Evolutionary conservation across 208 protist genomes (phyloP).

Genomic region (Leishmania tarentolae): DNA sequence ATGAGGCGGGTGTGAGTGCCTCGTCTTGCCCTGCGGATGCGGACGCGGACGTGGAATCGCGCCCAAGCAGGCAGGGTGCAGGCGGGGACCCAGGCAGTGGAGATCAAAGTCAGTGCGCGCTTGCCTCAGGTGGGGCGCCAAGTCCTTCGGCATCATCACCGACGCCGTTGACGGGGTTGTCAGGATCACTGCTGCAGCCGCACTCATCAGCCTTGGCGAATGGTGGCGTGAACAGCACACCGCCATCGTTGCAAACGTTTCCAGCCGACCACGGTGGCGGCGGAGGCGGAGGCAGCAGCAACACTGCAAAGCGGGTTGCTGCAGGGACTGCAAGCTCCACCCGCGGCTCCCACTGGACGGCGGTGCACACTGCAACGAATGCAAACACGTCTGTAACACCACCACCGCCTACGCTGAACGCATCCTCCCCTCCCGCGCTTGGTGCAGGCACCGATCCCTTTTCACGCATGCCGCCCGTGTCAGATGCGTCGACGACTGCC

Average conservation of each 20-base stretch:
- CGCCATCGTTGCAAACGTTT: background rate
- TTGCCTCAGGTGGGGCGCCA: background rate
- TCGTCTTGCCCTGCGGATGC: background rate
- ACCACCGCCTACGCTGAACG: background rate
- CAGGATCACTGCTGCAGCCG: background rate
- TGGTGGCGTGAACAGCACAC: background rate
- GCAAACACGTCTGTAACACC: constrained; percentile 24
- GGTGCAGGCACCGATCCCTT: background rate
- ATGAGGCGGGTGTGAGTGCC: background rate
- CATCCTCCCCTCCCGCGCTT: background rate
- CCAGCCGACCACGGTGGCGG: background rate
- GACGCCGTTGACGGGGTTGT: background rate
- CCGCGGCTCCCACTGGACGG: constrained; percentile 24
- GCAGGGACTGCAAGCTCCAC: background rate
- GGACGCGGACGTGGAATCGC: background rate
- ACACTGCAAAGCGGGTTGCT: background rate
- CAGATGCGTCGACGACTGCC: background rate
- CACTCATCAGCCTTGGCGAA: background rate
- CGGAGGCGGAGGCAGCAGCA: background rate
- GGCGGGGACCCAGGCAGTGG: constrained; percentile 1
- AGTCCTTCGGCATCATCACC: background rate
- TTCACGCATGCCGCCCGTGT: background rate
- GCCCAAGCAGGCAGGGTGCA: background rate
- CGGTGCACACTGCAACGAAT: constrained; percentile 35
- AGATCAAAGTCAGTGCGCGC: background rate